These are phyloP conservation scores for Xylaria polymorpha DNA, from an alignment of 2,329 filamentous ascomycete species.

Conservation along the genomic window DNA sequence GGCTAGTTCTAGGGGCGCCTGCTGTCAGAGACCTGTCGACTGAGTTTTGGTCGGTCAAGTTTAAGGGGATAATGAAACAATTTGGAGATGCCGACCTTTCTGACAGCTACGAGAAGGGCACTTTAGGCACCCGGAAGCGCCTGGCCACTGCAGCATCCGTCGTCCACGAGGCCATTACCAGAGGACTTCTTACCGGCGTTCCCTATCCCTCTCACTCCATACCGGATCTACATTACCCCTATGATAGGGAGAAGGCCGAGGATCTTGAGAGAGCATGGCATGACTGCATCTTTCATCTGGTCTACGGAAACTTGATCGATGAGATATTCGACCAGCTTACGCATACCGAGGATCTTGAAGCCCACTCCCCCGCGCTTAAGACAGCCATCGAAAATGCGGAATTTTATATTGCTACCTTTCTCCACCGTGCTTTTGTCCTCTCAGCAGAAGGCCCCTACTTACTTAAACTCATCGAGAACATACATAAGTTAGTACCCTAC, in stretches of 20 bases:
- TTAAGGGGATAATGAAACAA: slow-evolving; percentile 69
- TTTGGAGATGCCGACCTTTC: slow-evolving; percentile 77
- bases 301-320: slow-evolving; percentile 76
- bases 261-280: slow-evolving; percentile 74
- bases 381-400: slow-evolving; percentile 69
- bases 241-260: slow-evolving; percentile 68
- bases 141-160: slow-evolving; percentile 77
- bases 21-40: slow-evolving; percentile 71
- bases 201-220: slow-evolving; percentile 48
- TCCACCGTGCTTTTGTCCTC: slow-evolving; percentile 79
- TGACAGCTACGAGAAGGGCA: slow-evolving; percentile 84
- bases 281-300: slow-evolving; percentile 71
- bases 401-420: slow-evolving; percentile 74
- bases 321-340: slow-evolving; percentile 71
- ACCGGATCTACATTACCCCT: slow-evolving; percentile 53
- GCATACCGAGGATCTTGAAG: slow-evolving; percentile 70
- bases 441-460: slow-evolving; percentile 82
- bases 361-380: slow-evolving; percentile 70
- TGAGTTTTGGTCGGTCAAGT: slow-evolving; percentile 73
- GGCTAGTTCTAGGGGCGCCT: slow-evolving; percentile 73
- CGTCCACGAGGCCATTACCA: slow-evolving; percentile 74
- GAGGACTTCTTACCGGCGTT: slow-evolving; percentile 74
- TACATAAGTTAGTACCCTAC: slow-evolving; percentile 78
- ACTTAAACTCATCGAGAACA: slow-evolving; percentile 75
- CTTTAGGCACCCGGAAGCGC: slow-evolving; percentile 78